Conservation (phyloP, 345 rosid genomes). For the Durio zibethinus region DNA sequence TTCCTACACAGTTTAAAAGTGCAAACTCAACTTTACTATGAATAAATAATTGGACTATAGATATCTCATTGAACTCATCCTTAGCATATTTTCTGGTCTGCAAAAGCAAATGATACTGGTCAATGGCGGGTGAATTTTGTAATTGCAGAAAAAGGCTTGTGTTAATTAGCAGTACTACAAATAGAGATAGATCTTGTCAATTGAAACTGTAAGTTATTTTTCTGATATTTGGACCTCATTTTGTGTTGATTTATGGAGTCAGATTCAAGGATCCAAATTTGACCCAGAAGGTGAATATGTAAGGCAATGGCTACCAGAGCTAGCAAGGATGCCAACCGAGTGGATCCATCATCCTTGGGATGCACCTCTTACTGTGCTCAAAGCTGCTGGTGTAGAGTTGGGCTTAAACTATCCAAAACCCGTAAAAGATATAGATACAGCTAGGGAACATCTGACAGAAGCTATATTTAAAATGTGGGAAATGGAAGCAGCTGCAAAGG, state of each 20-base stretch:
- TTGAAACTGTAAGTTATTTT: background rate
- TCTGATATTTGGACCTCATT: conserved; percentile 12
- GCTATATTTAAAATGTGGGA: conserved; percentile 88
- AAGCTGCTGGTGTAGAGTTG: conserved; percentile 55
- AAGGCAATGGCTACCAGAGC: conserved; percentile 92
- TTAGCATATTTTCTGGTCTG: background rate
- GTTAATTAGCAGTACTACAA: background rate
- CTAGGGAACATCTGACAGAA: conserved; percentile 49
- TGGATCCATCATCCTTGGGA: conserved; percentile 99
- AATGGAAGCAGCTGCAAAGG: conserved; percentile 52
- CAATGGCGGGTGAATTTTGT: background rate
- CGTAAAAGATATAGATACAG: conserved; percentile 46
- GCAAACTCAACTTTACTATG: background rate
- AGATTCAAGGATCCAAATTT: conserved; percentile 78
- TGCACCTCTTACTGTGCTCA: conserved; percentile 59
- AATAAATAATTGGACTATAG: background rate
- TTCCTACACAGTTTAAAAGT: no score
- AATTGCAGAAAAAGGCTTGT: background rate
- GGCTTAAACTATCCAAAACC: conserved; percentile 36
- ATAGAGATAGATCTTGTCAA: background rate
- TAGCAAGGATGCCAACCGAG: conserved; percentile 78
- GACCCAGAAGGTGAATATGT: conserved; percentile 88
- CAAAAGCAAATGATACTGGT: background rate
- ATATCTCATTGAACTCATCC: background rate
- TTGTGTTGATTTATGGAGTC: conserved; percentile 15